Evolutionary conservation across 148 eudicot species (phyloP).

Genomic region (Oxyria digyna): DNA sequence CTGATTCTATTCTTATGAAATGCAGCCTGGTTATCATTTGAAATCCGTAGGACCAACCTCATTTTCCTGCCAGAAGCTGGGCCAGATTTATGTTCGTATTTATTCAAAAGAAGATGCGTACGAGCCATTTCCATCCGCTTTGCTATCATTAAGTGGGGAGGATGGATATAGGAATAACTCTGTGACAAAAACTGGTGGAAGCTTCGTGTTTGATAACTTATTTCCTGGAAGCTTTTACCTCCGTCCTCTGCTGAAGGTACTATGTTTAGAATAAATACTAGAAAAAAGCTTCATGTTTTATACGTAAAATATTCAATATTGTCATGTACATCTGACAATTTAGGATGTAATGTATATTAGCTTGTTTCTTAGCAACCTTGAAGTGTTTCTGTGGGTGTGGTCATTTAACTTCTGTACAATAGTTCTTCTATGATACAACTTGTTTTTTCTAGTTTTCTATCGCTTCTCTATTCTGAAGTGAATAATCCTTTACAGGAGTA

Average conservation of each 20-base stretch:
- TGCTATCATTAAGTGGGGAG: slow-evolving; percentile 91
- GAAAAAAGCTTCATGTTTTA: not conserved
- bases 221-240: slow-evolving; percentile 99
- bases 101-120: slow-evolving; percentile 49
- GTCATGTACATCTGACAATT: not conserved
- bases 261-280: not conserved
- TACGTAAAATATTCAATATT: not conserved
- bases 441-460: not conserved
- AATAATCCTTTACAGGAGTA: slow-evolving; percentile 51
- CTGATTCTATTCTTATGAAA: slow-evolving; percentile 13
- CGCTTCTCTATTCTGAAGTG: slow-evolving; percentile 13
- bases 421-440: not conserved
- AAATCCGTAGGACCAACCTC: slow-evolving; percentile 65
- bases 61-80: slow-evolving; percentile 92
- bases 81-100: slow-evolving; percentile 67
- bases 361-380: not conserved
- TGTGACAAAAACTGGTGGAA: slow-evolving; percentile 73
- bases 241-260: slow-evolving; percentile 93
- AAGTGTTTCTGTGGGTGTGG: not conserved
- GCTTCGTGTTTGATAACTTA: slow-evolving; percentile 49
- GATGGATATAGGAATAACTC: slow-evolving; percentile 98
- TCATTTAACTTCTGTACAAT: not conserved
- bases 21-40: slow-evolving; percentile 88
- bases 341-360: not conserved
- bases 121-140: slow-evolving; percentile 81